Evolutionary conservation across 139 green algal genomes (phyloP).

Genomic region (Pleodorina starrii): DNA sequence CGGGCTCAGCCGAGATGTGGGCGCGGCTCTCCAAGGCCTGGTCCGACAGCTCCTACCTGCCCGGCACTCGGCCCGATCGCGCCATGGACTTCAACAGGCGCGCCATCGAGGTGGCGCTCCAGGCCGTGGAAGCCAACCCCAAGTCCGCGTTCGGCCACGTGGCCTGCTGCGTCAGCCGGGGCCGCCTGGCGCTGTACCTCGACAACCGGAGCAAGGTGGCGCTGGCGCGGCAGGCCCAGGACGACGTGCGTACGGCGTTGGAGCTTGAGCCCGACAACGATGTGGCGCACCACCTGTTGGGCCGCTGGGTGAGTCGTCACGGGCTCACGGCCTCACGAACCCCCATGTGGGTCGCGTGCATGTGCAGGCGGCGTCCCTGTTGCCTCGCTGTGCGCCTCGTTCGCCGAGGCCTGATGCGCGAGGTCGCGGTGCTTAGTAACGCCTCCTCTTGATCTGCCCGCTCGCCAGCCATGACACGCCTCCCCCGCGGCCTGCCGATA

Average conservation of each 20-base stretch:
- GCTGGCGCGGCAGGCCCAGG: slow-evolving; percentile 44
- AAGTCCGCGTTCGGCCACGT: slow-evolving; percentile 42
- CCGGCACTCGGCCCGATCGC: slow-evolving; percentile 46
- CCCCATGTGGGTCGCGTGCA: too few relatives aligned
- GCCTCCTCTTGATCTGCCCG: too few relatives aligned
- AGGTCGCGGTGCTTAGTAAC: too few relatives aligned
- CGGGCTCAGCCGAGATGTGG: slow-evolving; percentile 52
- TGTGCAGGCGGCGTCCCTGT: too few relatives aligned
- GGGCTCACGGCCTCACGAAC: too few relatives aligned
- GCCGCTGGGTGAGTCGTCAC: slow-evolving; percentile 66
- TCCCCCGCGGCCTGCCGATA: too few relatives aligned
- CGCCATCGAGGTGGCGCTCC: slow-evolving; percentile 43
- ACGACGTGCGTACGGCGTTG: slow-evolving; percentile 68
- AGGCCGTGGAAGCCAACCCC: slow-evolving; percentile 9
- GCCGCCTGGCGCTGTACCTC: slow-evolving; percentile 78
- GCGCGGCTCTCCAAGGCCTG: slow-evolving; percentile 73
- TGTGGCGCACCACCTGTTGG: slow-evolving; percentile 87
- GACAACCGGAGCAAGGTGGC: slow-evolving; percentile 81
- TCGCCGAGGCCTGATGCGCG: too few relatives aligned
- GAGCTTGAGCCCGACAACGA: slow-evolving; percentile 71
- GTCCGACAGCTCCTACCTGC: slow-evolving; percentile 74
- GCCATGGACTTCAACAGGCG: slow-evolving; percentile 72
- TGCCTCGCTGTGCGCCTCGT: too few relatives aligned
- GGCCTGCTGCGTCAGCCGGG: slow-evolving; percentile 73
- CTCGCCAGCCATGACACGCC: too few relatives aligned